Evolutionary conservation across 345 rosid species (phyloP), one percentile per base, ranked within the genome.

Genomic region (Eucalyptus curtisii): DNA sequence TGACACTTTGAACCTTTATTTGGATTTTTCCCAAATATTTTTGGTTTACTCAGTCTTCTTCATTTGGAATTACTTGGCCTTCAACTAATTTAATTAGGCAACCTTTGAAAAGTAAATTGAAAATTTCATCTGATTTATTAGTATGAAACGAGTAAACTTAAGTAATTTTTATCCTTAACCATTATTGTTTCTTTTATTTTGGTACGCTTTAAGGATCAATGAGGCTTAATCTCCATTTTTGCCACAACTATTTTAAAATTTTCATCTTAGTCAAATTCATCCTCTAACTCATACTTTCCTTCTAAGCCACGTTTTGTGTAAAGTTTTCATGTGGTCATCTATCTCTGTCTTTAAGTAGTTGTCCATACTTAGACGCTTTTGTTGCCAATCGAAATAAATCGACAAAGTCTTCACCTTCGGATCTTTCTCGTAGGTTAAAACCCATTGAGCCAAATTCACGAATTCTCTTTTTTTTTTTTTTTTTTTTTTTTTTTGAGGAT

Each of bases 1-100:
- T 20, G 10, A 5, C 9, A 53, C 0, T 53, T 8, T 0, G 1
- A 53, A 11, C 4, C 0, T 1, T 53, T 53, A 8, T 53, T 53
- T 53, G 11, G 0, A 53, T 25, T 59, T 59, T 59, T 12, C 31
- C 12, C 68, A 50, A 50, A 50, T 50, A 50, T 16, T 50, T 50
- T 50, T 50, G 2, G 8, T 50, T 17, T 50, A 17, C 53, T 50
- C 8, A 7, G 3, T 50, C 53, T 1, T 17, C 8, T 50, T 50
- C 53, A 50, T 50, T 50, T 50, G 53, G 20, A 50, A 50, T 50
- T 50, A 7, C 53, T 17, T 50, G 22, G 53, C 53, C 53, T 50
- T 50, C 53, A 50, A 50, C 53, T 50, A 50, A 50, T 50, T 50
- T 16, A 17, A 22, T 50, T 50, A 50, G 22, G 4, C 22, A 50